Conservation (phyloP, 768 basidiomycete genomes). For the Kwoniella mangroviensis region DNA sequence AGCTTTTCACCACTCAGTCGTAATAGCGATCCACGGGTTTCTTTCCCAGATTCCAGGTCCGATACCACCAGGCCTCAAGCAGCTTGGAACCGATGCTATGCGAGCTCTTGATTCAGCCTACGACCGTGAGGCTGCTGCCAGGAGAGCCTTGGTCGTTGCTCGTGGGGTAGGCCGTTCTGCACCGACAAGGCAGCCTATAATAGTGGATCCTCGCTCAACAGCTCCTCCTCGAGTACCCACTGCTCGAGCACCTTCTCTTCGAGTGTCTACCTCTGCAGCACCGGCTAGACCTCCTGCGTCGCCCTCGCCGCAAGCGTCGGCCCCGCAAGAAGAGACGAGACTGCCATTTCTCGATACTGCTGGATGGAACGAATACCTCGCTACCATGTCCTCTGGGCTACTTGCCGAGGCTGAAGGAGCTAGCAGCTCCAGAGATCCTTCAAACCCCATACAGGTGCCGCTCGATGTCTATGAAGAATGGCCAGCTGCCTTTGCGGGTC, state of each 20-base stretch:
- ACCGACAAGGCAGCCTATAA: too few species aligned
- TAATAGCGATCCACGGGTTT: background rate
- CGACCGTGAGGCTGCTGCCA: too few species aligned
- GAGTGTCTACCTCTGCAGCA: background rate
- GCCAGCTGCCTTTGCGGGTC: background rate
- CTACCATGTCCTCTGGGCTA: background rate
- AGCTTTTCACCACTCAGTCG: background rate
- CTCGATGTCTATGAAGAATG: conserved; percentile 1
- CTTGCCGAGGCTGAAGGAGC: background rate
- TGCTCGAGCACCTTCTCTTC: background rate
- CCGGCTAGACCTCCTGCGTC: too few species aligned
- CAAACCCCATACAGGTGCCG: background rate
- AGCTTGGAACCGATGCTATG: background rate
- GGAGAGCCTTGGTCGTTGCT: too few species aligned
- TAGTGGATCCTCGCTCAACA: too few species aligned
- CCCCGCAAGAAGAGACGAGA: background rate
- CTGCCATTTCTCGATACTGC: background rate
- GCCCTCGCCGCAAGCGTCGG: too few species aligned
- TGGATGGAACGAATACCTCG: background rate
- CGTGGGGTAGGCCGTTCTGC: too few species aligned
- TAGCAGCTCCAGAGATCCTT: background rate
- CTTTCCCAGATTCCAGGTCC: background rate
- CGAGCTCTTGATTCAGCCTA: background rate
- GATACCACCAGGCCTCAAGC: background rate
- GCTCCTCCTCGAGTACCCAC: too few species aligned